phyloP scores from a whole-genome alignment of 2,329 filamentous ascomycete genomes.

The Aureobasidium namibiae region DNA sequence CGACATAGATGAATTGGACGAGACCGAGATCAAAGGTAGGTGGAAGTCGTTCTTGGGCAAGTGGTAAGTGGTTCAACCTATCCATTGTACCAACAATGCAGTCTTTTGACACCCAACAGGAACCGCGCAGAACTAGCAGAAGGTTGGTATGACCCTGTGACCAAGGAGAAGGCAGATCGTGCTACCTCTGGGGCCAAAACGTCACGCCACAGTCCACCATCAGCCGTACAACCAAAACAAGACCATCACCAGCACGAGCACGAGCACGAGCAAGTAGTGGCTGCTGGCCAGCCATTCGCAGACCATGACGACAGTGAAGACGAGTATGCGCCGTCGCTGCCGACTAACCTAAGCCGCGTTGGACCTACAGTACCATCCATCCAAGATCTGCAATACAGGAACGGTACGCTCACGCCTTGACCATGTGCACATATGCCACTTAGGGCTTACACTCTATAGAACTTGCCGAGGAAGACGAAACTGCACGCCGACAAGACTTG shows the following conservation, averaged over 20 bases:
- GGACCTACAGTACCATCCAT: conserved; percentile 60
- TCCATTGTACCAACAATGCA: not conserved
- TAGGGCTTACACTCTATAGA: conserved; percentile 24
- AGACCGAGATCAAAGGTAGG: conserved; percentile 68
- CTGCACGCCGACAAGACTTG: conserved; percentile 42
- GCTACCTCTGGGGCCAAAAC: conserved; percentile 14
- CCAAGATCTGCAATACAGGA: conserved; percentile 61
- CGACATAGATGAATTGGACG: conserved; percentile 58
- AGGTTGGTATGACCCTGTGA: conserved; percentile 86
- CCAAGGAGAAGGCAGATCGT: conserved; percentile 46
- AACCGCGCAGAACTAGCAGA: conserved; percentile 80
- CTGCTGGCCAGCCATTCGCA: conserved; percentile 22
- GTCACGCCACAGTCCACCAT: not conserved
- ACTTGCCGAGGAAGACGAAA: conserved; percentile 43
- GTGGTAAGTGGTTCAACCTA: conserved; percentile 52
- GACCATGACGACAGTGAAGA: conserved; percentile 56
- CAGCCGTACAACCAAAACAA: too few relatives aligned
- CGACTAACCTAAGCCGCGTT: conserved; percentile 25
- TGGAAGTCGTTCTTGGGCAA: conserved; percentile 91
- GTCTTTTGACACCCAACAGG: conserved; percentile 46
- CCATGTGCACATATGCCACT: not conserved
- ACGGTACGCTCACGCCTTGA: conserved; percentile 29
- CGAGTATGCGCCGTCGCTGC: conserved; percentile 46
- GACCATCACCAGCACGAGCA: not conserved
- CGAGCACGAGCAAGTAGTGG: conserved; percentile 4